phyloP scores from a whole-genome alignment of 73 alveolate genomes.

The Stentor roeselii region DNA sequence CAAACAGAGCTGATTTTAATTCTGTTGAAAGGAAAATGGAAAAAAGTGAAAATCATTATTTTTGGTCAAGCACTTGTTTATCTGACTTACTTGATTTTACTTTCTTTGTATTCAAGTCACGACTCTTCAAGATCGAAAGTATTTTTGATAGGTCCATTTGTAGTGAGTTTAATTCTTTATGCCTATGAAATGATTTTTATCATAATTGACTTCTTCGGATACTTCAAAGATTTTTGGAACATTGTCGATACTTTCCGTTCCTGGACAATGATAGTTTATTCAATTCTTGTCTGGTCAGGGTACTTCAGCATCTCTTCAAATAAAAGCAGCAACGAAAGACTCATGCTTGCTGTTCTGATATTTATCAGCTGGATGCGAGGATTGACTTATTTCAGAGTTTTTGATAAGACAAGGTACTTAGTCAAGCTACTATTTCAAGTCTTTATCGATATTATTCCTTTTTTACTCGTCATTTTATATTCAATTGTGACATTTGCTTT shows the following conservation, averaged over 20 bases:
- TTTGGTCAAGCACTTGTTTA: background rate
- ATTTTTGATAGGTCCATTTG: background rate
- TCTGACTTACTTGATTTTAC: background rate
- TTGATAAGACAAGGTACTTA: background rate
- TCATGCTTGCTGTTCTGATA: background rate
- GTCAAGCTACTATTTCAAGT: background rate
- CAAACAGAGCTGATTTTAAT: background rate
- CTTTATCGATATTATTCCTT: background rate
- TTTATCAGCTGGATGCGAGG: conserved; percentile 18
- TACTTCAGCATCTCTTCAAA: background rate
- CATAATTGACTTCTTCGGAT: background rate
- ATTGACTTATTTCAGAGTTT: background rate
- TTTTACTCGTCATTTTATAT: background rate
- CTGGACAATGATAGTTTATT: background rate
- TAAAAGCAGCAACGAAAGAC: background rate
- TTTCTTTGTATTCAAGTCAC: background rate
- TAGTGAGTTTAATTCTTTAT: background rate
- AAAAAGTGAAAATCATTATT: background rate
- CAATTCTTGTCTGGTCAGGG: background rate
- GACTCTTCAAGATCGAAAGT: background rate
- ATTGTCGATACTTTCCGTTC: conserved; percentile 7
- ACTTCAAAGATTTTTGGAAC: background rate
- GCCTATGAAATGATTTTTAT: background rate
- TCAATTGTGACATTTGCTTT: background rate
- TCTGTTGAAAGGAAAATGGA: background rate